phyloP scores from a whole-genome alignment of 2,329 filamentous ascomycete species.

The Leptographium flavum region DNA sequence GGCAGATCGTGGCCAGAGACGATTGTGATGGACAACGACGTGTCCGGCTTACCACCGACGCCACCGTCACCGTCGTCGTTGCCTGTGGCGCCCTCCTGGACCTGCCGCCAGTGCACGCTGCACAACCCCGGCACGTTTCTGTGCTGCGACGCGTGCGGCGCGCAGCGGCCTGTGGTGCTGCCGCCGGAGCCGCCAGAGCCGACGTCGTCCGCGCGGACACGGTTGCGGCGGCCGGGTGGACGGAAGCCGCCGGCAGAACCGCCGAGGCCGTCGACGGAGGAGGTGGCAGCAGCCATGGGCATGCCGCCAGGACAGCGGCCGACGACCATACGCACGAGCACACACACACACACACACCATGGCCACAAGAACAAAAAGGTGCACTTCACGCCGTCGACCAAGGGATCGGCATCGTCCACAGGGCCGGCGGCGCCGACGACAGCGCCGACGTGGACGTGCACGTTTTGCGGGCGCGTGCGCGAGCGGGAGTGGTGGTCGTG shows the following conservation, averaged over 20 bases:
- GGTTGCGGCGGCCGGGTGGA: neutral
- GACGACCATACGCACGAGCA: no score
- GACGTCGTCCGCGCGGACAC: no score
- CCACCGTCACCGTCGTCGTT: no score
- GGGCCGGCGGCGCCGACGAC: neutral
- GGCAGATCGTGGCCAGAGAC: neutral
- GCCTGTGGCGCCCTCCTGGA: constrained; percentile 24
- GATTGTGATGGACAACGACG: neutral
- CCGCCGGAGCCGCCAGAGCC: neutral
- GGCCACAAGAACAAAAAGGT: constrained; percentile 6
- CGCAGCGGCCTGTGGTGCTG: constrained; percentile 19
- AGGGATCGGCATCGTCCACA: constrained; percentile 1
- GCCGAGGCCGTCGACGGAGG: neutral
- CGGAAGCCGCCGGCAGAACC: neutral
- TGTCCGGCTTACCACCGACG: no score
- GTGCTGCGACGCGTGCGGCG: constrained; percentile 42
- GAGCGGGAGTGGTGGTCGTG: constrained; percentile 44
- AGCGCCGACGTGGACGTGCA: constrained; percentile 31
- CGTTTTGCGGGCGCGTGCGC: constrained; percentile 35
- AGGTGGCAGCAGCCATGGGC: neutral
- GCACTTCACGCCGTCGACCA: constrained; percentile 6
- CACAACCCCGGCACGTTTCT: constrained; percentile 36
- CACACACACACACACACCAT: no score
- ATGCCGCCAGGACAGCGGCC: neutral
- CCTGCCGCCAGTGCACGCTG: constrained; percentile 41